Base-by-base conservation (phyloP, 805 yeast genomes). In the Yarrowia osloensis region DNA sequence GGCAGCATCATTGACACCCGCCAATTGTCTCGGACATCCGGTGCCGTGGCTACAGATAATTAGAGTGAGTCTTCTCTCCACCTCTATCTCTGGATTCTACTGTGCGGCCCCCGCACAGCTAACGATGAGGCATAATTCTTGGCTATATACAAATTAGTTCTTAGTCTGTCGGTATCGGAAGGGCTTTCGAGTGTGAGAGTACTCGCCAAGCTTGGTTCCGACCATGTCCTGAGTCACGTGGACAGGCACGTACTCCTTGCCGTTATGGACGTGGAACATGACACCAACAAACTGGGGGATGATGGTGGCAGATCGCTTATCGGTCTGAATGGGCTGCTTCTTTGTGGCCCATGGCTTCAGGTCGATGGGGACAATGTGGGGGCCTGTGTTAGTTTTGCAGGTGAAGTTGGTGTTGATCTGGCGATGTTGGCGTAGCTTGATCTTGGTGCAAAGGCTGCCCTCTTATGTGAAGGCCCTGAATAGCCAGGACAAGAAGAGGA, bases 261-360 rank as follows among this genome's bases (percentile, higher is more conserved):
- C 99, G 78, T 95, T 95, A 79, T 95, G 99, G 39, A 95, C 90
- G 78, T 95, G 97, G 77, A 95, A 95, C 73, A 87, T 89, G 67
- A 95, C 81, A 4, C 99, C 99, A 37, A 95, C 97, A 78, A 95
- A 94, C 76, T 91, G 96, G 22, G 99, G 99, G 61, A 95, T 80
- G 66, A 95, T 90, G 21, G 98, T 95, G 75, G 98, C 95, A 39
- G 94, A 81, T 76, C 99, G 85, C 49, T 98, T 97, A 73, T 92
- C 91, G n/a, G 99, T 95, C 79, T 97, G 84, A 69, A 95, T 90
- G 3, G 98, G 97, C 1, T 90, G 84, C 21, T 90, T 90, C 66
- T 87, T 87, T 70, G 86, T 85, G 69, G 87, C 79, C 35, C 98
- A 98, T 71, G 91, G 88, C 42, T 88, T 88, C 47, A 95, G 84